phyloP scores from a whole-genome alignment of 768 basidiomycete species.

The Lactarius indigo region DNA sequence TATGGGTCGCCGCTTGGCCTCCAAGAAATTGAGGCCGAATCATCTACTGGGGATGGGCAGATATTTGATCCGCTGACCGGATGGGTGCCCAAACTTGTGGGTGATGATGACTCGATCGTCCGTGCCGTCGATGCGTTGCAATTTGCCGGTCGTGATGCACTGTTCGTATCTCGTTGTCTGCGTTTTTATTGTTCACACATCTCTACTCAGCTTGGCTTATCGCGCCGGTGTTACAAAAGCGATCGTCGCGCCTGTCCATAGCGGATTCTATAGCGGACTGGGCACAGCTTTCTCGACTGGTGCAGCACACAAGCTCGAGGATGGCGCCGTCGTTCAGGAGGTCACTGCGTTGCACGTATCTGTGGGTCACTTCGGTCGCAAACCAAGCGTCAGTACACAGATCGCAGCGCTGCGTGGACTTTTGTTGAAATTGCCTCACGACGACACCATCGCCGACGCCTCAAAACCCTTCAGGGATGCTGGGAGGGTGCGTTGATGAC shows the following conservation, averaged over 20 bases:
- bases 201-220: constrained; percentile 57
- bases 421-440: constrained; percentile 34
- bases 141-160: constrained; percentile 56
- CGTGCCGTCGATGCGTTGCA: constrained; percentile 71
- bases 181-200: constrained; percentile 11
- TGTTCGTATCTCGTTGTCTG: constrained; percentile 38
- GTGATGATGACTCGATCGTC: constrained; percentile 39
- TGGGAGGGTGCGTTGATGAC: constrained; percentile 37
- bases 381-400: constrained; percentile 61
- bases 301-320: constrained; percentile 53
- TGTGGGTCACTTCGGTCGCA: constrained; percentile 43
- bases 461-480: constrained; percentile 43
- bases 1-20: constrained; percentile 65
- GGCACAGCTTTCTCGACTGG: constrained; percentile 59
- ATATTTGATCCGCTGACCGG: constrained; percentile 44
- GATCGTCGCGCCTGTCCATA: constrained; percentile 54
- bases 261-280: constrained; percentile 59
- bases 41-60: constrained; percentile 53
- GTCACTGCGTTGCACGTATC: constrained; percentile 65
- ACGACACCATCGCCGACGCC: constrained; percentile 38
- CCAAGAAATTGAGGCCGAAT: constrained; percentile 62
- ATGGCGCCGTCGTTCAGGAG: constrained; percentile 62
- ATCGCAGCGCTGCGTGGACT: constrained; percentile 56
- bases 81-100: constrained; percentile 36
- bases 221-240: constrained; percentile 69